Evolutionary conservation across 2,329 filamentous ascomycete genomes (phyloP).

Genomic region (Colletotrichum sp.): DNA sequence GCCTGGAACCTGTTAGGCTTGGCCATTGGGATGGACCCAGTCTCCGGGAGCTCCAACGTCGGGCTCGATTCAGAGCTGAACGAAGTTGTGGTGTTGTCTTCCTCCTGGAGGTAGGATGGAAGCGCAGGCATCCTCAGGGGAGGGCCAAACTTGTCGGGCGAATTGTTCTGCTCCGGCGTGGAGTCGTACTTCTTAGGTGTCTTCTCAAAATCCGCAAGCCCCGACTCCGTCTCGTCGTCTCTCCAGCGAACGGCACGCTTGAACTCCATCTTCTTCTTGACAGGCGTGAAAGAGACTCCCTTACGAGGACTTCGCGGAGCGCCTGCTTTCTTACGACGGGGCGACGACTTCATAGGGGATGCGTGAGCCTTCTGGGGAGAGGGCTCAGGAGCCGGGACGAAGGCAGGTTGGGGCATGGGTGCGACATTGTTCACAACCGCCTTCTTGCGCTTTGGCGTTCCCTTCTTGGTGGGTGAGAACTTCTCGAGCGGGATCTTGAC

Average conservation of each 20-base stretch:
- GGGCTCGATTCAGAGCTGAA: constrained; percentile 58
- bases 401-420: constrained; percentile 48
- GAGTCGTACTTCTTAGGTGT: constrained; percentile 75
- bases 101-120: constrained; percentile 52
- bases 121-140: constrained; percentile 36
- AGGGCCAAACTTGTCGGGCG: constrained; percentile 47
- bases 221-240: constrained; percentile 83
- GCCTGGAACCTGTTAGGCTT: constrained; percentile 84
- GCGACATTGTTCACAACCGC: constrained; percentile 43
- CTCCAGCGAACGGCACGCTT: constrained; percentile 90
- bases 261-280: constrained; percentile 72
- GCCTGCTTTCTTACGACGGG: constrained; percentile 76
- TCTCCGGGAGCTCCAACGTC: constrained; percentile 60
- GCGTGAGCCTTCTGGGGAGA: constrained; percentile 25
- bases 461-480: constrained; percentile 72
- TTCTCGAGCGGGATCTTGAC: constrained; percentile 63
- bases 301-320: constrained; percentile 55
- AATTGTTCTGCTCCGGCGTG: constrained; percentile 55
- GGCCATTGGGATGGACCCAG: constrained; percentile 36
- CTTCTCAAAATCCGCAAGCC: constrained; percentile 88
- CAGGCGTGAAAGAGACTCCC: constrained; percentile 80
- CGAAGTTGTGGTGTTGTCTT: constrained; percentile 51
- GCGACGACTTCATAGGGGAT: constrained; percentile 78
- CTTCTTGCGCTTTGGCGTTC: constrained; percentile 80
- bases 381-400: constrained; percentile 36